phyloP scores from a whole-genome alignment of 352 stramenopile species.

The Globisporangium splendens region DNA sequence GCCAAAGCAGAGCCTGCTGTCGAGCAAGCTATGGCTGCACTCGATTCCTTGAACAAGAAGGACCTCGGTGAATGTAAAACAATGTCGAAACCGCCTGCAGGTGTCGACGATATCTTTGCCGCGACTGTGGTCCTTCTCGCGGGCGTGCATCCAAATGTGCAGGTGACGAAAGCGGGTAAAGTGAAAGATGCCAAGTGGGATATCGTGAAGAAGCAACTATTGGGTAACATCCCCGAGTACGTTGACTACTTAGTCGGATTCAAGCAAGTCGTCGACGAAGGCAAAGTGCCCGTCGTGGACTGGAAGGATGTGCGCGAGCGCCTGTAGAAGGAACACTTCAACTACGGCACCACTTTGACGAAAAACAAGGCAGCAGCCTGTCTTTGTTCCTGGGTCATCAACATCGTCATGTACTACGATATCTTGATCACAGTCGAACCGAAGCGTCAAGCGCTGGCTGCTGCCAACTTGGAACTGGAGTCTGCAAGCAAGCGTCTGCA shows the following conservation, averaged over 20 bases:
- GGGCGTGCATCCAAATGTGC: conserved; percentile 92
- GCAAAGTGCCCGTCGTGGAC: conserved; percentile 89
- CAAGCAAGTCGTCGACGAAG: conserved; percentile 93
- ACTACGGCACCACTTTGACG: conserved; percentile 91
- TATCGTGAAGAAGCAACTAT: conserved; percentile 92
- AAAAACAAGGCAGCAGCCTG: conserved; percentile 95
- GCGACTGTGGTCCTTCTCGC: conserved; percentile 93
- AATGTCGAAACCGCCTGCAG: conserved; percentile 92
- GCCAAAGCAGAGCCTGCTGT: conserved; percentile 94
- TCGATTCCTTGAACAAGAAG: conserved; percentile 96
- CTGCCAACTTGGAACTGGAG: conserved; percentile 90
- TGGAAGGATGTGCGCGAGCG: conserved; percentile 94
- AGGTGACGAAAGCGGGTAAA: conserved; percentile 93
- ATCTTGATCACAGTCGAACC: conserved; percentile 94
- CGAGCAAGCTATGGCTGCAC: conserved; percentile 93
- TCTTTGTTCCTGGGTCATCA: conserved; percentile 94
- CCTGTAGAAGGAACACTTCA: conserved; percentile 94
- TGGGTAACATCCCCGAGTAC: conserved; percentile 95
- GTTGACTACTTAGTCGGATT: conserved; percentile 93
- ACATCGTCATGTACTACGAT: conserved; percentile 97
- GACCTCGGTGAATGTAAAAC: conserved; percentile 96
- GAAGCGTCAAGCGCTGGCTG: conserved; percentile 89
- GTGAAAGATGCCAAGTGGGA: conserved; percentile 96
- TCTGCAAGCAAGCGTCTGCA: conserved; percentile 86
- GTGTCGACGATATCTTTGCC: conserved; percentile 94